Base-by-base conservation (phyloP, 176 grass and related monocot genomes). In the Raddia distichophylla region DNA sequence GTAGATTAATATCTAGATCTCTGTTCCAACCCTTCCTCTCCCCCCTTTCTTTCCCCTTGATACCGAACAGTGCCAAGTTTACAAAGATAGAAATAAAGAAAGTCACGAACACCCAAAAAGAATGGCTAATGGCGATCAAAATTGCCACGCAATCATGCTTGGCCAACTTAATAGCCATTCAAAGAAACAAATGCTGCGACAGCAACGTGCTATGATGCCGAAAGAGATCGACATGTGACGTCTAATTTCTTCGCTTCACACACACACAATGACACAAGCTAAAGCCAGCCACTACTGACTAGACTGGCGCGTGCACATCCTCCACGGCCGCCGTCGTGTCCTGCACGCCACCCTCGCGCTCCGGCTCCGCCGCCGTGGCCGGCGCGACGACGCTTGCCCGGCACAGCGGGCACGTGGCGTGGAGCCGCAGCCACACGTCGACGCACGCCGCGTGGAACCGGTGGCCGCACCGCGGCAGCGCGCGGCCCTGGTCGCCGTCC, bases 321-420 rank as follows among this genome's bases (percentile, higher is more conserved):
- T 57, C 69, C n/a, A 10, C 67, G 53, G 48, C 56, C 7, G 19
- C 14, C 73, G 75, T 76, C 83, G 83, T 61, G 50, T 60, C 62
- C 11, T 57, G 44, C 17, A 71, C 71, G 60, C 37, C 60, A 86
- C 65, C 44, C 2, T 64, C 64, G 75, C 51, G 69, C 35, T 27
- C 76, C 74, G 35, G 48, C 49, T 3, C 78, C 10, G 32, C 7
- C 3, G 37, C 37, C 37, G 49, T 58, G 52, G 27, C 60, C 27
- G 27, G 60, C 60, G 10, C 34, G 32, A 52, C 71, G 35, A 93
- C 76, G 35, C 76, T 56, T 6, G 85, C 82, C 12, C 87, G 66
- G 81, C 91, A 93, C 60, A 93, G 82, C 22, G 87, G 91, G 81
- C 87, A 93, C 12, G 63, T 90, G 71, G 81, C 50, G 59, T 93